phyloP scores from a whole-genome alignment of 495 filamentous ascomycete species.

The Aspergillus ostianus region DNA sequence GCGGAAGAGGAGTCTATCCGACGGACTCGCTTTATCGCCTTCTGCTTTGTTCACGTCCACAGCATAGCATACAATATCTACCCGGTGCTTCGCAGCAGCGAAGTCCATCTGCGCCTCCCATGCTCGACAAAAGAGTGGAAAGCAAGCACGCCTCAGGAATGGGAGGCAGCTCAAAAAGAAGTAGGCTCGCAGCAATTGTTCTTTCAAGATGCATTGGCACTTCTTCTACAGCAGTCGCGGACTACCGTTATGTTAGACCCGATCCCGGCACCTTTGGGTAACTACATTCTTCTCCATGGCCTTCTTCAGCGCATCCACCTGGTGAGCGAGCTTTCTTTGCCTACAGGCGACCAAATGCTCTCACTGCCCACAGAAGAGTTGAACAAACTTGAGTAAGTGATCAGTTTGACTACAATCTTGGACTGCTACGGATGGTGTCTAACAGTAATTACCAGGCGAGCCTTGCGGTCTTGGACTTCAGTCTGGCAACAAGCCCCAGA shows the following conservation, averaged over 20 bases:
- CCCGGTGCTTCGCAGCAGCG: slow-evolving; percentile 38
- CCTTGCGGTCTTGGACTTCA: slow-evolving; percentile 39
- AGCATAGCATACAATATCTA: slow-evolving; percentile 42
- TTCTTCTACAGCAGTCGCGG: slow-evolving; percentile 33
- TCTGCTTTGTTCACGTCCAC: slow-evolving; percentile 41
- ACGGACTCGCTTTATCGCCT: slow-evolving; percentile 38
- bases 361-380: slow-evolving; percentile 37
- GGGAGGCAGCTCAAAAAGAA: slow-evolving; percentile 34
- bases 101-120: slow-evolving; percentile 39
- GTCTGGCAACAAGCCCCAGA: slow-evolving; percentile 45
- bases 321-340: slow-evolving; percentile 39
- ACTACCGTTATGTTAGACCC: slow-evolving; percentile 29
- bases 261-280: slow-evolving; percentile 38
- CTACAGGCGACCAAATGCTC: slow-evolving; percentile 32
- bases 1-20: slow-evolving; percentile 39
- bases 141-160: slow-evolving; percentile 30
- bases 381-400: slow-evolving; percentile 39
- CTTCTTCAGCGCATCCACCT: slow-evolving; percentile 42
- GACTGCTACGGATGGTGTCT: not conserved
- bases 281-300: slow-evolving; percentile 40
- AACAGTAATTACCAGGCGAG: slow-evolving; percentile 25
- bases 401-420: not conserved
- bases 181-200: slow-evolving; percentile 35
- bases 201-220: slow-evolving; percentile 40
- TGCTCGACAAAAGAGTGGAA: slow-evolving; percentile 42